Base-by-base conservation (phyloP, 2,329 filamentous ascomycete species). In the Aspergillus sojae region DNA sequence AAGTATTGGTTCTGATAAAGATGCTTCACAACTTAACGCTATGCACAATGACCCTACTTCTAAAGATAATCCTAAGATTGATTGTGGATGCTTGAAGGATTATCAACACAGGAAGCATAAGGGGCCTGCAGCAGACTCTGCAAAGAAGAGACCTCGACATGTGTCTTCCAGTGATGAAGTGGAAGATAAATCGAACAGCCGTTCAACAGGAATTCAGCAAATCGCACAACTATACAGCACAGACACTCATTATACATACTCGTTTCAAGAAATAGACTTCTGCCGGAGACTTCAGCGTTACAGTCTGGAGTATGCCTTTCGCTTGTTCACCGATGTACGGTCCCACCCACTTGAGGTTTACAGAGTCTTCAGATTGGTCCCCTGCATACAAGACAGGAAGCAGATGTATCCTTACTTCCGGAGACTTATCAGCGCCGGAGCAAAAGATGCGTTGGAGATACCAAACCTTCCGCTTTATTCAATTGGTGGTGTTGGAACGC, bases 301-400 rank as follows among this genome's bases (percentile, higher is more conserved):
- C 59, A 83, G 87, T 2, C 69, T 89, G 1, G 91, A 96, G 75
- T 78, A 82, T 30, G 91, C 84, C 0, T 86, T 88, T 62, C 78
- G 81, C 3, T 77, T 94, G 1, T 81, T 91, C 3, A 79, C 74
- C 9, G 69, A 75, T 50, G 62, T 74, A 58, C 54, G 82, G 66
- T 83, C 86, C 55, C 81, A 84, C 0, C 81, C 82, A 2, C 74
- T 79, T 2, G 75, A 76, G 1, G 81, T 88, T 61, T 78, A 81
- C n/a, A 82, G 84, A 39, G 83, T 88, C 1, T 94, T 93, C 74
- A 89, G 87, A 41, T 90, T 93, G 62, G 88, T 87, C n/a, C 78
- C 90, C 21, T 83, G 88, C 30, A 89, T 89, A 65, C 84, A 75
- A 26, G 77, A 75, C 28, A 69, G 74, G 19, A 75, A 80, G 0